Percentiles rank a stretch among this genome's conserved stretches.
Evolutionary conservation across 169 alveolate species (phyloP).

Genomic region (Plasmodium fragile): DNA sequence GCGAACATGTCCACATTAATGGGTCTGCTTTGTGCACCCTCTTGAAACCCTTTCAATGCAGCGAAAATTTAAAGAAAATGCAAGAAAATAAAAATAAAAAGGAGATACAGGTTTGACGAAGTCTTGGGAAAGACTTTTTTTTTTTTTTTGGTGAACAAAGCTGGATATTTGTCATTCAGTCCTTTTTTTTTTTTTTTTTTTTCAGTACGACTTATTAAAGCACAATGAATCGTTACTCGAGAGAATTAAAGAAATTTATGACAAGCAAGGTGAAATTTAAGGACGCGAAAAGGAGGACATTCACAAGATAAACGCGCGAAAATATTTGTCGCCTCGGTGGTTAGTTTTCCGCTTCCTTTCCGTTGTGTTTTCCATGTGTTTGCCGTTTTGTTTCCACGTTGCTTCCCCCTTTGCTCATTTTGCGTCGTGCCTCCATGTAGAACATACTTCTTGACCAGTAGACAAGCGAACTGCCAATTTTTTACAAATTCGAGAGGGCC

Average conservation of each 20-base stretch:
- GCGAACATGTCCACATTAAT: not conserved
- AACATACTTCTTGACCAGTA: not conserved
- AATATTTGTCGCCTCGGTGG: not conserved
- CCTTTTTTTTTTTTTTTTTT: slow-evolving; percentile 9
- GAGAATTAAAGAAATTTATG: slow-evolving; percentile 65
- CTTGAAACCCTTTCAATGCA: not conserved
- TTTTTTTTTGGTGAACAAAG: not conserved
- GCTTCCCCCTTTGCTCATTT: not conserved
- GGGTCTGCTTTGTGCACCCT: slow-evolving; percentile 1
- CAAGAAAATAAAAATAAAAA: slow-evolving; percentile 62
- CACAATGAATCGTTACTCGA: slow-evolving; percentile 67
- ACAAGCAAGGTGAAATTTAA: slow-evolving; percentile 62
- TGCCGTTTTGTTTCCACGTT: not conserved
- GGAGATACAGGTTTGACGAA: slow-evolving; percentile 50
- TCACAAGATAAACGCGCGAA: not conserved
- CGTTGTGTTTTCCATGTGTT: not conserved
- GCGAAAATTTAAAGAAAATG: slow-evolving; percentile 51
- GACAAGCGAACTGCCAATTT: not conserved
- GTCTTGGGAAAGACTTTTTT: not conserved
- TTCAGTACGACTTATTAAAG: slow-evolving; percentile 57
- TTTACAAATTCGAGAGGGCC: not conserved
- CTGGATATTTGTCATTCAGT: not conserved
- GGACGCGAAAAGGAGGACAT: not conserved
- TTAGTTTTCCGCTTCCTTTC: not conserved
- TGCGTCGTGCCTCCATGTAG: not conserved